Evolutionary conservation across 345 rosid species (phyloP), one percentile per base, ranked within the genome.

Genomic region (Viola odorata): DNA sequence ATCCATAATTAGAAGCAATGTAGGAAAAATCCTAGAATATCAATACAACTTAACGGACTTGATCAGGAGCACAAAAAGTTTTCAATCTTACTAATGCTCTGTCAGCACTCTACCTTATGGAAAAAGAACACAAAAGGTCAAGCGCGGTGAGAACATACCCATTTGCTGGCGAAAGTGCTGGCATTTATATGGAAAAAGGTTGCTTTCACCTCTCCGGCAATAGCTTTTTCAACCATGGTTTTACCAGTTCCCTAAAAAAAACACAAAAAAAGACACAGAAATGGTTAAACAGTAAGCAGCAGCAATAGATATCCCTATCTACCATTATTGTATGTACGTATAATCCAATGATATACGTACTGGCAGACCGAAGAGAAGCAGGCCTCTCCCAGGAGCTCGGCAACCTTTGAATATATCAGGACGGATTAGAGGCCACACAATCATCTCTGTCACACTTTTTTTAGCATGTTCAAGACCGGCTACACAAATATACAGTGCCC

Each of bases 391-490:
- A 8, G 99, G 99, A 63, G 99, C 86, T 58, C 99, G 97, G 67
- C 97, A 90, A 51, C 97, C 99, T 82, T 66, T 84, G 62, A 94
- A 94, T 66, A 94, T 87, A 80, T 94, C 97, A 37, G 99, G 96
- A 60, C 97, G 91, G 72, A 94, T 61, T 70, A 94, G 72, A 37
- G 99, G 97, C 99, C 99, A 94, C 66, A 94, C 84, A 63, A 94
- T 91, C 97, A 94, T 94, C 84, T 94, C 99, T 58, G 95, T 84
- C 54, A 89, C 99, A 78, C 97, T 85, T 74, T 90, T 94, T 81
- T 94, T 90, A 58, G 99, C 99, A 82, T 94, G 97, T 62, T 90
- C 99, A 84, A 94, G 78, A 49, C 99, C 97, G 78, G 97, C 99
- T 90, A 68, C 69, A 75, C 53, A 63, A 73, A 73, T 62, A 50